Evolutionary conservation across 2,329 filamentous ascomycete genomes (phyloP).

Genomic region (Ophiostoma tasmaniense): DNA sequence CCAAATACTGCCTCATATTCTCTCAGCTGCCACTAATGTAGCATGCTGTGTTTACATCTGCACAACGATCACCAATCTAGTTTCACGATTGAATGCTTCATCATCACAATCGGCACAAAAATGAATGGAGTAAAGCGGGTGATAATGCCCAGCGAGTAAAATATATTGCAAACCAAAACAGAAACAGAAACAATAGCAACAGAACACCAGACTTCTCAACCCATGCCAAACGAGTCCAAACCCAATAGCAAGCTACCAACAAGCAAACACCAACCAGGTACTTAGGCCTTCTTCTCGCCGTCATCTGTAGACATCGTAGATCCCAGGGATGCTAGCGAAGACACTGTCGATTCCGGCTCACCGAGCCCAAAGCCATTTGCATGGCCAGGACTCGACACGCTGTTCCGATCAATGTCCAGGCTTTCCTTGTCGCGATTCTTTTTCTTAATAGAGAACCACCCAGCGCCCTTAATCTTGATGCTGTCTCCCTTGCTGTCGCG

Average conservation of each 20-base stretch:
- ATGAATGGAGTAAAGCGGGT: background rate
- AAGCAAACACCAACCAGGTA: no score
- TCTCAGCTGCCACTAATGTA: background rate
- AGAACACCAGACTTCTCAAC: background rate
- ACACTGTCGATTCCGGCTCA: constrained; percentile 19
- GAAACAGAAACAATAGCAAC: background rate
- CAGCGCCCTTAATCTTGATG: constrained; percentile 34
- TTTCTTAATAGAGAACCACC: constrained; percentile 52
- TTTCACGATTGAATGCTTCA: no score
- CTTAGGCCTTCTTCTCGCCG: constrained; percentile 12
- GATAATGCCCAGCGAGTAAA: background rate
- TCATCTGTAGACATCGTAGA: constrained; percentile 12
- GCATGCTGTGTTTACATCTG: background rate
- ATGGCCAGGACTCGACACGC: constrained; percentile 7
- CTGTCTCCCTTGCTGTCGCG: constrained; percentile 26
- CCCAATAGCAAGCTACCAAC: background rate
- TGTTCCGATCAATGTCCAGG: constrained; percentile 41
- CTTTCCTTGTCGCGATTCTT: constrained; percentile 51
- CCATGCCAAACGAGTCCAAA: background rate
- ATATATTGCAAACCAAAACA: background rate
- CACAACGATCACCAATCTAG: background rate
- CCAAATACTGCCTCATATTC: constrained; percentile 4
- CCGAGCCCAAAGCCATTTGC: background rate
- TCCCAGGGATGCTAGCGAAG: constrained; percentile 13
- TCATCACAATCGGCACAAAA: background rate